These are phyloP conservation scores for Fusarium nanum DNA, from an alignment of 2,329 filamentous ascomycete genomes.

Conservation along the genomic window DNA sequence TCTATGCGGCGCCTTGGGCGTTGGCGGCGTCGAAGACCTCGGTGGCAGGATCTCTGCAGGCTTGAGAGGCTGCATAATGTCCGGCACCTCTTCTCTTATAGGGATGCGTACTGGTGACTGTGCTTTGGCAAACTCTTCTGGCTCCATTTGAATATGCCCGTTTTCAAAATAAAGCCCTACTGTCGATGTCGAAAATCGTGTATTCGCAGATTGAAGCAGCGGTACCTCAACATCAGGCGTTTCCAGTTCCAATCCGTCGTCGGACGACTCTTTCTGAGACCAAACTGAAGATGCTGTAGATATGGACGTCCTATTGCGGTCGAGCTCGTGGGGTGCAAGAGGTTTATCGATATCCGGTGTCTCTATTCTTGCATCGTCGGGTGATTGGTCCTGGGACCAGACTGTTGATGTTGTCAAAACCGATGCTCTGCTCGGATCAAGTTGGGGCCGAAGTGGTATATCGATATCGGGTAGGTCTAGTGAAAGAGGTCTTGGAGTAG, in stretches of 20 bases:
- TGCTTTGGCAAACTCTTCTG: constrained; percentile 20
- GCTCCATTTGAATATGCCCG: constrained; percentile 1
- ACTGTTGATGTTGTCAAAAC: constrained; percentile 29
- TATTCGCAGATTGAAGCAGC: constrained; percentile 17
- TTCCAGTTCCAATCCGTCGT: neutral
- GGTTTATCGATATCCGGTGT: constrained; percentile 26
- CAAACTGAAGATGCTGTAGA: constrained; percentile 23
- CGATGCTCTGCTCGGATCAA: constrained; percentile 16
- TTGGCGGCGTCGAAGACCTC: constrained; percentile 19
- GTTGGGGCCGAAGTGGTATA: constrained; percentile 18
- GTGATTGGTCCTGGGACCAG: constrained; percentile 19
- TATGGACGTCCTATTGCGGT: constrained; percentile 11
- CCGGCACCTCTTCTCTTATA: constrained; percentile 19
- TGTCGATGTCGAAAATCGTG: constrained; percentile 31
- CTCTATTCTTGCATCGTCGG: neutral
- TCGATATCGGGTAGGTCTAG: constrained; percentile 23
- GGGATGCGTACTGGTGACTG: constrained; percentile 10
- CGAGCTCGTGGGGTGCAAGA: constrained; percentile 22
- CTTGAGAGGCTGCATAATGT: constrained; percentile 13
- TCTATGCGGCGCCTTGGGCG: constrained; percentile 12
- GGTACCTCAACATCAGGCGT: constrained; percentile 20
- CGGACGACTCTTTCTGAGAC: constrained; percentile 1
- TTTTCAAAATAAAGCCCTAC: constrained; percentile 21
- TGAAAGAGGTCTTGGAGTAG: constrained; percentile 28
- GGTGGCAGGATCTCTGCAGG: constrained; percentile 15